A percentile compares a stretch with the other conserved stretches of the same genome.
These are phyloP conservation scores for Neonectria punicea DNA, from an alignment of 2,329 filamentous ascomycete species.

Conservation along the genomic window DNA sequence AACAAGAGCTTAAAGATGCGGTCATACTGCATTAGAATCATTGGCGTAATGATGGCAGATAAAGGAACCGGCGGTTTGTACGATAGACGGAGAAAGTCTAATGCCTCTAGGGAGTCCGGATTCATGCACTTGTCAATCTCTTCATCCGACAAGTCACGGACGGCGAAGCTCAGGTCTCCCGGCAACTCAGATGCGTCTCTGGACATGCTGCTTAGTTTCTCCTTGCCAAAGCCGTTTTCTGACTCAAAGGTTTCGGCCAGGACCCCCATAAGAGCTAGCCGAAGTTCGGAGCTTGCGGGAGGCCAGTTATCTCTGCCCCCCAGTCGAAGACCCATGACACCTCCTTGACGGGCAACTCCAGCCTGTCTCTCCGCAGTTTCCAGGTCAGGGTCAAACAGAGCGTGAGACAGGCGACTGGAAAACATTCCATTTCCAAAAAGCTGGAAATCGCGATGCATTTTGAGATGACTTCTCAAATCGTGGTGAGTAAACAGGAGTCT, in stretches of 20 bases:
- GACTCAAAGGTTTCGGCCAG: constrained; percentile 76
- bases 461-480: constrained; percentile 76
- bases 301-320: constrained; percentile 89
- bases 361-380: constrained; percentile 79
- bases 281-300: constrained; percentile 91
- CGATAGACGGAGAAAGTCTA: constrained; percentile 92
- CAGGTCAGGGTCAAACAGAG: constrained; percentile 86
- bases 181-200: constrained; percentile 61
- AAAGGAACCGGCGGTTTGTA: constrained; percentile 82
- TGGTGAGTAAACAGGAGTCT: constrained; percentile 80
- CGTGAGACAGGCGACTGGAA: constrained; percentile 79
- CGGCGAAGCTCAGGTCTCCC: constrained; percentile 81
- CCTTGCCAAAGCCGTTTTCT: constrained; percentile 32
- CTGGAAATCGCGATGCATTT: constrained; percentile 81
- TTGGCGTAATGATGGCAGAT: constrained; percentile 76
- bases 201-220: constrained; percentile 43
- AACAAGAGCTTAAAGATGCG: constrained; percentile 83
- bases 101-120: constrained; percentile 81
- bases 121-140: constrained; percentile 89
- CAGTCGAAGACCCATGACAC: constrained; percentile 83
- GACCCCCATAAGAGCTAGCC: constrained; percentile 87
- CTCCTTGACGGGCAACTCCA: constrained; percentile 75
- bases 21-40: constrained; percentile 83
- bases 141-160: constrained; percentile 80
- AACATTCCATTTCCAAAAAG: constrained; percentile 88